Percentiles rank a stretch among this genome's conserved stretches.
Conservation (phyloP, 2,329 filamentous ascomycete species). For the Diplodia sapinea region DNA sequence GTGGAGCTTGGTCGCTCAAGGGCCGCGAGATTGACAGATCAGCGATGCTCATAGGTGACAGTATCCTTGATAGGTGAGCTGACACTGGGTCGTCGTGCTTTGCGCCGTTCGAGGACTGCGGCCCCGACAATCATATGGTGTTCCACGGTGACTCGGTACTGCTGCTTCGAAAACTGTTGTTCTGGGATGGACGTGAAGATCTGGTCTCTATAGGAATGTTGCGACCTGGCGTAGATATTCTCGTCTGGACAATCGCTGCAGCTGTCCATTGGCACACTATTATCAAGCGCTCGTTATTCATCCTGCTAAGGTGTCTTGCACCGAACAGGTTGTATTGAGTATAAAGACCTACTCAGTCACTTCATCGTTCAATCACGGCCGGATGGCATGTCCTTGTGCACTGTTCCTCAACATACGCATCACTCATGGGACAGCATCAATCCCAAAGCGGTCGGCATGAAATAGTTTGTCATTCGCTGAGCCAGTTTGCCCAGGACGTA, state of each 20-base stretch:
- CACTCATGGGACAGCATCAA: background rate
- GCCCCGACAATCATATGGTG: too few relatives aligned
- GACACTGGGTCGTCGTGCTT: too few relatives aligned
- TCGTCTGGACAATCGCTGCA: background rate
- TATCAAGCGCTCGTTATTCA: too few relatives aligned
- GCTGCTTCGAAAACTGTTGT: background rate
- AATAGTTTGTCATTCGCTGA: background rate
- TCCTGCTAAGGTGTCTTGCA: background rate
- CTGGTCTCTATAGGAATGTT: background rate
- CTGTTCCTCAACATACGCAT: background rate
- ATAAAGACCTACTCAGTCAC: background rate
- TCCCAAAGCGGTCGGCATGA: background rate
- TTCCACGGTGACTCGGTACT: too few relatives aligned
- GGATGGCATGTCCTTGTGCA: background rate
- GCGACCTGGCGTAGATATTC: accelerated
- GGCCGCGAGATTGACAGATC: too few relatives aligned
- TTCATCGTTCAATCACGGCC: background rate
- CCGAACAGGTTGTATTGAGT: background rate
- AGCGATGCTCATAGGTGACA: too few relatives aligned
- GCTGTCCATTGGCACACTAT: background rate
- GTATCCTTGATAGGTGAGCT: too few relatives aligned
- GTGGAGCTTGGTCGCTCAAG: too few relatives aligned
- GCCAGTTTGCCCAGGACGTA: background rate
- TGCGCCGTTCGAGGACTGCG: too few relatives aligned
- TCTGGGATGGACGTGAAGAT: background rate